Conservation (phyloP, 257 asterid genomes). For the Solanum phureja region DNA sequence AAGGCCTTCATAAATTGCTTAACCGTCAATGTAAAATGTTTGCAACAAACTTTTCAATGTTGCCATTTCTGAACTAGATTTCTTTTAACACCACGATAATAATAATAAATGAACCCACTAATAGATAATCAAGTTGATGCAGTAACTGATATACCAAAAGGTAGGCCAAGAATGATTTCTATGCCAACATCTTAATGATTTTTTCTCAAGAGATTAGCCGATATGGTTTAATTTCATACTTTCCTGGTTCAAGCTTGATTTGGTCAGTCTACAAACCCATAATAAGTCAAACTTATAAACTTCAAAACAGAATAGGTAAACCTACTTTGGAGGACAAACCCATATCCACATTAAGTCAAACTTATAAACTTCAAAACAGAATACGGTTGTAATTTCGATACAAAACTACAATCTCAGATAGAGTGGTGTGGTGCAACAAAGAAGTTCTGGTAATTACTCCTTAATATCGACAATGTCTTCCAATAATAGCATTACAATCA, state of each 20-base stretch:
- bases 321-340: no score
- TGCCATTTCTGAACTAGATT: neutral
- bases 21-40: neutral
- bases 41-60: neutral
- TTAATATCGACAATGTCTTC: neutral
- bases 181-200: neutral
- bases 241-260: neutral
- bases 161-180: neutral
- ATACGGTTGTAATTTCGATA: neutral
- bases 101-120: no score
- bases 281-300: no score
- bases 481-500: neutral
- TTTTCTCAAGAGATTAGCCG: neutral
- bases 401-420: neutral
- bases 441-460: neutral
- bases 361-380: neutral
- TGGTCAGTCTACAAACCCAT: neutral
- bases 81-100: no score
- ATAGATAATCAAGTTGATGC: no score
- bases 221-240: neutral
- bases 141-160: neutral
- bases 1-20: neutral
- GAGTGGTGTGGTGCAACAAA: neutral
- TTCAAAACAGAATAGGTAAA: neutral
- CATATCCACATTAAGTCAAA: no score